phyloP scores from a whole-genome alignment of 2,329 filamentous ascomycete genomes.

The Paracoccidioides brasiliensis region DNA sequence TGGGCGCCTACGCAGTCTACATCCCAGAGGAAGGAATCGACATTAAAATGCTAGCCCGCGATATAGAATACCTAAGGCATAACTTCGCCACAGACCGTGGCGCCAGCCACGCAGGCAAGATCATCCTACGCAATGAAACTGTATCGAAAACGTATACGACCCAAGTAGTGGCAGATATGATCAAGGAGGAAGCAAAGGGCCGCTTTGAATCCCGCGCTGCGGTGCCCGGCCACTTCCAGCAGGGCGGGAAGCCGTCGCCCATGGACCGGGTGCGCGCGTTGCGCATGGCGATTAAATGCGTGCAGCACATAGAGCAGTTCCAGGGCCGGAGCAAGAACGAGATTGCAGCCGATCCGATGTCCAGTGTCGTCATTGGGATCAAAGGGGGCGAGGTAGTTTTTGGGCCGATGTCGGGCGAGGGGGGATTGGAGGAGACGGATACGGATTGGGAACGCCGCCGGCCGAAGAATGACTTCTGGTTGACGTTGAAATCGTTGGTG shows the following conservation, averaged over 20 bases:
- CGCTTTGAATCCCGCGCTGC: conserved; percentile 86
- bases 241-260: conserved; percentile 79
- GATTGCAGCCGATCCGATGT: conserved; percentile 61
- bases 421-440: conserved; percentile 61
- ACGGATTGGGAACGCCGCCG: conserved; percentile 90
- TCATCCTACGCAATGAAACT: conserved; percentile 95
- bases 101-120: conserved; percentile 76
- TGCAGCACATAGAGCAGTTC: conserved; percentile 77
- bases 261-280: conserved; percentile 95
- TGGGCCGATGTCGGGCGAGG: conserved; percentile 49
- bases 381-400: conserved; percentile 85
- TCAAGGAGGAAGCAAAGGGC: conserved; percentile 81
- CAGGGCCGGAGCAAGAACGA: conserved; percentile 51
- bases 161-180: conserved; percentile 88
- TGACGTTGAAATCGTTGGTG: conserved; percentile 63
- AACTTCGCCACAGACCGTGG: conserved; percentile 77
- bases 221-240: conserved; percentile 87
- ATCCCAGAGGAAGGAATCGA: conserved; percentile 93
- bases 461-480: conserved; percentile 77
- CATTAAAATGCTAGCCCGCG: conserved; percentile 79
- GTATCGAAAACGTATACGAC: conserved; percentile 82
- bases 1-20: conserved; percentile 86
- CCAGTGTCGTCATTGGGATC: conserved; percentile 77
- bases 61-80: conserved; percentile 78
- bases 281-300: conserved; percentile 82